A percentile compares a stretch with the other conserved stretches of the same genome.
Conservation (phyloP, 768 basidiomycete genomes). For the Suillus variegatus region DNA sequence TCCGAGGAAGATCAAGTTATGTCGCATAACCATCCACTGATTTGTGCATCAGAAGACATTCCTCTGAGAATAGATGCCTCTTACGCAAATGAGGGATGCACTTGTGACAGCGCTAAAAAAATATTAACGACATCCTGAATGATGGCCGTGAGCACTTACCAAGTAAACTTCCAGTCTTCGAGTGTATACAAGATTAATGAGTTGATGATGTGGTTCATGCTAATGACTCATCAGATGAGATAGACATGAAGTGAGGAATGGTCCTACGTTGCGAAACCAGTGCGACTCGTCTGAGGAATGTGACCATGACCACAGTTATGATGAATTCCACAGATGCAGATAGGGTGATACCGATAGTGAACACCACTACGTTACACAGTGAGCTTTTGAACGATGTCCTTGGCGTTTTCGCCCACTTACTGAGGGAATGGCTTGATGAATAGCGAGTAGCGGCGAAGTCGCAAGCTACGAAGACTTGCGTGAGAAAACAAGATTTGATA, state of each 20-base stretch:
- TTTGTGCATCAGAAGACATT: background rate
- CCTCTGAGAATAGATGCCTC: background rate
- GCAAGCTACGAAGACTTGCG: conserved; percentile 19
- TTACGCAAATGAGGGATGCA: conserved; percentile 34
- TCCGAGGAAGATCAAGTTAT: conserved; percentile 36
- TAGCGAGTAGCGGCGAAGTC: conserved; percentile 27
- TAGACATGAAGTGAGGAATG: background rate
- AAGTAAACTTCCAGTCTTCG: conserved; percentile 54
- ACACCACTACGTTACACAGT: conserved; percentile 27
- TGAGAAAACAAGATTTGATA: background rate
- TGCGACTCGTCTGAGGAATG: conserved; percentile 34
- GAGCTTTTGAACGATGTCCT: background rate
- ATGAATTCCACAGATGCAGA: conserved; percentile 36
- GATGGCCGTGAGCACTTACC: conserved; percentile 21
- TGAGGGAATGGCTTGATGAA: conserved; percentile 34
- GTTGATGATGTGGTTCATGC: conserved; percentile 52
- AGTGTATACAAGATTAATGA: conserved; percentile 51
- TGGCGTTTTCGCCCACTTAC: conserved; percentile 12
- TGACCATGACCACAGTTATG: conserved; percentile 31
- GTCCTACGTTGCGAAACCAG: conserved; percentile 30
- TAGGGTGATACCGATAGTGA: conserved; percentile 31
- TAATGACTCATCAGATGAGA: conserved; percentile 15
- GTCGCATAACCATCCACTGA: conserved; percentile 35
- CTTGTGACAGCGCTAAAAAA: conserved; percentile 30
- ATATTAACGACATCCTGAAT: background rate